A percentile compares a stretch with the other conserved stretches of the same genome.
Conservation (phyloP, 371 early-diverging fungal species). For the Mortierella sp. region DNA sequence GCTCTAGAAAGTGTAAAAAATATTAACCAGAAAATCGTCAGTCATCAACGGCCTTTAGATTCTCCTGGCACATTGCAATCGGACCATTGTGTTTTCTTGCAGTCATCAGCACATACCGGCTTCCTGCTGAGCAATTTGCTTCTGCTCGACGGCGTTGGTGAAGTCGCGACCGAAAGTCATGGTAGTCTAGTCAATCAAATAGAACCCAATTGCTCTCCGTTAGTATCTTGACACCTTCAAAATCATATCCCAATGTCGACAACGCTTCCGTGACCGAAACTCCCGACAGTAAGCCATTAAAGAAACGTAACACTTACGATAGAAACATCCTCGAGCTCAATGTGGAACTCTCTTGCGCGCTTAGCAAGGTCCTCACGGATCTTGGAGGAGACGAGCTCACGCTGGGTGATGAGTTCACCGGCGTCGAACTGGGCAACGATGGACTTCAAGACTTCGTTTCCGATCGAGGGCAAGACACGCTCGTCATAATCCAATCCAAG, state of each 20-base stretch:
- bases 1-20: slow-evolving; percentile 25
- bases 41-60: slow-evolving; percentile 79
- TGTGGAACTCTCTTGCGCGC: slow-evolving; percentile 95
- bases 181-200: slow-evolving; percentile 59
- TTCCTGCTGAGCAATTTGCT: slow-evolving; percentile 97
- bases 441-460: slow-evolving; percentile 98
- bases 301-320: slow-evolving; percentile 78
- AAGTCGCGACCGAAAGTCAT: slow-evolving; percentile 91
- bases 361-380: slow-evolving; percentile 95
- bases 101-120: slow-evolving; percentile 94
- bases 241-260: slow-evolving; percentile 49
- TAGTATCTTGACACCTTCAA: slow-evolving; percentile 59
- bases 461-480: slow-evolving; percentile 97
- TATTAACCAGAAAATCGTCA: background rate
- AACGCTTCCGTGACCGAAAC: slow-evolving; percentile 22
- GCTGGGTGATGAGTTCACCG: slow-evolving; percentile 97
- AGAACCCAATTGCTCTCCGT: background rate
- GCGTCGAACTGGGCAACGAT: slow-evolving; percentile 99
- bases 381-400: slow-evolving; percentile 95
- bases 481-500: slow-evolving; percentile 98
- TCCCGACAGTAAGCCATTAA: background rate
- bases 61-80: background rate
- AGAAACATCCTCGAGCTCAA: slow-evolving; percentile 97
- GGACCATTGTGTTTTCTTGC: background rate
- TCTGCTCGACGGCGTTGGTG: slow-evolving; percentile 85